Evolutionary conservation across 768 basidiomycete species (phyloP).

Genomic region (Termitomyces sp.): DNA sequence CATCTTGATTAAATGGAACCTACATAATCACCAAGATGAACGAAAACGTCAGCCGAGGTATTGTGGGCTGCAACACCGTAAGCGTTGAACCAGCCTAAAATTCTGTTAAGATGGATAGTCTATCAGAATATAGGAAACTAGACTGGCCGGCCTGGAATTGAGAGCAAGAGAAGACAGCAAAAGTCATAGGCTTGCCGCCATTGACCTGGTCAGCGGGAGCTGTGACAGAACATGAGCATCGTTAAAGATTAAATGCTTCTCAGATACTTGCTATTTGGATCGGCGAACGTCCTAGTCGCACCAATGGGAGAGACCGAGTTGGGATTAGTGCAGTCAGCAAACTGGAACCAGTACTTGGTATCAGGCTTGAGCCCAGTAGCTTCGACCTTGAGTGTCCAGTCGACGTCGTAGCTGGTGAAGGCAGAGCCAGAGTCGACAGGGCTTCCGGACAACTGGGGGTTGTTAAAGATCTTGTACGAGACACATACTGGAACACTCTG

Average conservation of each 20-base stretch:
- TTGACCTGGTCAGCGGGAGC: slow-evolving; percentile 40
- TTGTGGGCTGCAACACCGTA: slow-evolving; percentile 45
- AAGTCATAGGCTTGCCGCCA: slow-evolving; percentile 43
- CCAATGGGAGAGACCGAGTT: slow-evolving; percentile 40
- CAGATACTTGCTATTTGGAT: neutral
- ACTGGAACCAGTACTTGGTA: slow-evolving; percentile 41
- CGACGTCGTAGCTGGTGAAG: no score
- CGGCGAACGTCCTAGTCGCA: slow-evolving; percentile 35
- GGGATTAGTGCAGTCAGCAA: slow-evolving; percentile 44
- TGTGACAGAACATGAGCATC: neutral
- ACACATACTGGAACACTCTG: no score
- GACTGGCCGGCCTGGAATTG: slow-evolving; percentile 42
- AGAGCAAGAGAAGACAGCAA: slow-evolving; percentile 59
- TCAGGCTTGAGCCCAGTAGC: slow-evolving; percentile 43
- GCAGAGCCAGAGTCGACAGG: no score
- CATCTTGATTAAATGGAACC: neutral
- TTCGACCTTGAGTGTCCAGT: slow-evolving; percentile 13
- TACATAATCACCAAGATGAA: slow-evolving; percentile 54
- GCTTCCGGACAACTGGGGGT: no score
- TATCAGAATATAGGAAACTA: neutral
- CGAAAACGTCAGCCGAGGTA: slow-evolving; percentile 42
- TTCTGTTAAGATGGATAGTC: neutral
- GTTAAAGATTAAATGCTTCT: neutral
- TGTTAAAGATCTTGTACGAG: no score
- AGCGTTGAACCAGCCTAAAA: slow-evolving; percentile 40